These are phyloP conservation scores for Myriosclerotinia curreyana DNA, from an alignment of 2,329 filamentous ascomycete genomes.

Conservation along the genomic window DNA sequence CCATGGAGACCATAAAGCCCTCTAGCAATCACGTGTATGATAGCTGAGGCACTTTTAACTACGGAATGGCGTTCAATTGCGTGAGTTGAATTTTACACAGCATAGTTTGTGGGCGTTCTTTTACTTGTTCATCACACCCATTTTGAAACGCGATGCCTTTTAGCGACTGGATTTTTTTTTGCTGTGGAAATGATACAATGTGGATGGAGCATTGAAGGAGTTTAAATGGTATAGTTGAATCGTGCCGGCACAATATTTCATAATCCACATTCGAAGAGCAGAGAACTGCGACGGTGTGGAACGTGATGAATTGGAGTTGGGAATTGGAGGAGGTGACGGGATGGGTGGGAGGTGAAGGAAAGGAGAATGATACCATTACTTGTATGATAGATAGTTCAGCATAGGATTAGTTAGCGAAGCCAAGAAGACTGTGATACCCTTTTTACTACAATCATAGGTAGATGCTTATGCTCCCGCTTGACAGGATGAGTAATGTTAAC, in stretches of 20 bases:
- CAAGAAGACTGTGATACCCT: constrained; percentile 23
- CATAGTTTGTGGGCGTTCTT: constrained; percentile 14
- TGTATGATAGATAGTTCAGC: constrained; percentile 21
- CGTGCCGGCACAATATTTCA: constrained; percentile 18
- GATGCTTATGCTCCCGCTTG: background rate
- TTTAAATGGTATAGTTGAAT: constrained; percentile 13
- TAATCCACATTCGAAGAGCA: constrained; percentile 10
- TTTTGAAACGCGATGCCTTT: constrained; percentile 16
- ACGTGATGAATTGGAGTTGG: background rate
- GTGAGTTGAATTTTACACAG: background rate
- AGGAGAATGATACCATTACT: constrained; percentile 22
- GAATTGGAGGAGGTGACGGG: background rate
- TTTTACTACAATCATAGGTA: background rate
- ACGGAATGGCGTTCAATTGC: constrained; percentile 8
- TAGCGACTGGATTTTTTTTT: constrained; percentile 20
- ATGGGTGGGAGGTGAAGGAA: background rate
- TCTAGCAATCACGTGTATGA: background rate
- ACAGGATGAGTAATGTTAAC: background rate
- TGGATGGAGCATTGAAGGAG: constrained; percentile 15
- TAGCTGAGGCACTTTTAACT: constrained; percentile 9
- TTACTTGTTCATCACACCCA: constrained; percentile 11
- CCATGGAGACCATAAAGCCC: constrained; percentile 29
- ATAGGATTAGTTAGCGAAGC: constrained; percentile 16
- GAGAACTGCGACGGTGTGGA: background rate
- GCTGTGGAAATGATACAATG: constrained; percentile 7